Conservation (phyloP, 352 stramenopile genomes). For the Pythium chondricola region DNA sequence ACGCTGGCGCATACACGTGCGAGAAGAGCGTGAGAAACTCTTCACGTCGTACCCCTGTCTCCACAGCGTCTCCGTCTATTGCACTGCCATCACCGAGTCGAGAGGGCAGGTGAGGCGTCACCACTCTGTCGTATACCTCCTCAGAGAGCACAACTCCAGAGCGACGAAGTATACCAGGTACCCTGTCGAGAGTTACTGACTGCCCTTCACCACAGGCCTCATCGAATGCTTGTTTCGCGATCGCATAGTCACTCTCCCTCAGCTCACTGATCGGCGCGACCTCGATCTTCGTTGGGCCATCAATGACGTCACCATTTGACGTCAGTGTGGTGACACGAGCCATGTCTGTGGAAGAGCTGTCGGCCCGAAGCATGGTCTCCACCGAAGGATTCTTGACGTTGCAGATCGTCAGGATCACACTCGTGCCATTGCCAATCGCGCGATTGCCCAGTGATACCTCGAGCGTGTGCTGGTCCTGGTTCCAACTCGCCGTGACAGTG, state of each 20-base stretch:
- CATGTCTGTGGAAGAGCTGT: background rate
- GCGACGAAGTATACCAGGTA: slow-evolving; percentile 33
- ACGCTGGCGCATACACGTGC: slow-evolving; percentile 52
- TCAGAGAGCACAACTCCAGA: slow-evolving; percentile 7
- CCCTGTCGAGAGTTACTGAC: slow-evolving; percentile 9
- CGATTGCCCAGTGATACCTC: slow-evolving; percentile 26
- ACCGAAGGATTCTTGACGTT: slow-evolving; percentile 47
- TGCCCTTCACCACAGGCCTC: slow-evolving; percentile 8
- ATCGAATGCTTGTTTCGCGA: slow-evolving; percentile 26
- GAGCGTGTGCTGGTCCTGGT: slow-evolving; percentile 40
- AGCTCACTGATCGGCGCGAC: slow-evolving; percentile 64
- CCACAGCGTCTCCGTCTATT: no score
- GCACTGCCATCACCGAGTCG: no score
- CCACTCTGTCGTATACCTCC: slow-evolving; percentile 36
- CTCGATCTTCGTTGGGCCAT: slow-evolving; percentile 48
- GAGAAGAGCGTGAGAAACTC: slow-evolving; percentile 53
- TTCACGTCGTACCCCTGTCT: no score
- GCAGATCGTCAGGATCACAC: slow-evolving; percentile 31
- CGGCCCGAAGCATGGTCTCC: slow-evolving; percentile 24
- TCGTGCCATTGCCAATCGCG: slow-evolving; percentile 1
- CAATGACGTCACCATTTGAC: slow-evolving; percentile 41
- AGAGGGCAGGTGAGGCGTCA: slow-evolving; percentile 22
- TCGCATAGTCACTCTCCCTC: slow-evolving; percentile 42
- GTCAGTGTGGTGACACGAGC: slow-evolving; percentile 45
- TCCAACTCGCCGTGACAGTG: slow-evolving; percentile 28